These are phyloP conservation scores for Sabuloglossum arenarium DNA, from an alignment of 495 filamentous ascomycete species.

Conservation along the genomic window DNA sequence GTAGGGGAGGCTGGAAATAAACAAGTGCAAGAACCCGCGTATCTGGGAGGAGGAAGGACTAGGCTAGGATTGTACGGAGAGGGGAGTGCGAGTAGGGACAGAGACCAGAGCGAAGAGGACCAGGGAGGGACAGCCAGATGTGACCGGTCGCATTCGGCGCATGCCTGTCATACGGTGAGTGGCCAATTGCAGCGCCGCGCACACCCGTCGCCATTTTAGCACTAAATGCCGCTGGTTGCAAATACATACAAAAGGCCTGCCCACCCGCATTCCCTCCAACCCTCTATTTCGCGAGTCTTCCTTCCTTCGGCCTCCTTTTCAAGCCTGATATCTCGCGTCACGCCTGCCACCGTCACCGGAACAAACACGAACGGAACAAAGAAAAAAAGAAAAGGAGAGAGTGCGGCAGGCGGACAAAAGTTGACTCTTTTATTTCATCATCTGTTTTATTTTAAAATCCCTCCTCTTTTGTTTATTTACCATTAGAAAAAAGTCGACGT, in stretches of 20 bases:
- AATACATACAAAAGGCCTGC: conserved; percentile 3
- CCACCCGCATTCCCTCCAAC: not conserved
- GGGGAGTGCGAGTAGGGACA: not conserved
- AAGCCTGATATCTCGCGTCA: conserved; percentile 1
- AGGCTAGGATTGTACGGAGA: no score
- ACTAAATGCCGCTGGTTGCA: not conserved
- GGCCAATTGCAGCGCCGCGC: not conserved
- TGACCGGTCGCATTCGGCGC: conserved; percentile 1
- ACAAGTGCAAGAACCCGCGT: not conserved
- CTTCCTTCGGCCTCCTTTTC: not conserved
- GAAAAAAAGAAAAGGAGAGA: no score
- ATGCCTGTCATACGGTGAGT: not conserved
- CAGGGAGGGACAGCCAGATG: not conserved
- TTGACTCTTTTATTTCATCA: not conserved
- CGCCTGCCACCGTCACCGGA: not conserved
- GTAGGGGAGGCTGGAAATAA: not conserved
- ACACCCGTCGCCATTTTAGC: not conserved
- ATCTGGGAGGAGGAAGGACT: not conserved
- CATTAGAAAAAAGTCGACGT: no score
- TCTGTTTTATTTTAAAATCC: not conserved
- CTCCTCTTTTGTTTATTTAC: no score
- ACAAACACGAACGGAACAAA: not conserved
- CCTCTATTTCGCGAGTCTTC: conserved; percentile 3
- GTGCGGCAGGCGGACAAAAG: no score
- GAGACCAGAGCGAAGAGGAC: not conserved